These are phyloP conservation scores for Suhomyces guaymorum DNA, from an alignment of 1,139 yeast species.

Conservation along the genomic window DNA sequence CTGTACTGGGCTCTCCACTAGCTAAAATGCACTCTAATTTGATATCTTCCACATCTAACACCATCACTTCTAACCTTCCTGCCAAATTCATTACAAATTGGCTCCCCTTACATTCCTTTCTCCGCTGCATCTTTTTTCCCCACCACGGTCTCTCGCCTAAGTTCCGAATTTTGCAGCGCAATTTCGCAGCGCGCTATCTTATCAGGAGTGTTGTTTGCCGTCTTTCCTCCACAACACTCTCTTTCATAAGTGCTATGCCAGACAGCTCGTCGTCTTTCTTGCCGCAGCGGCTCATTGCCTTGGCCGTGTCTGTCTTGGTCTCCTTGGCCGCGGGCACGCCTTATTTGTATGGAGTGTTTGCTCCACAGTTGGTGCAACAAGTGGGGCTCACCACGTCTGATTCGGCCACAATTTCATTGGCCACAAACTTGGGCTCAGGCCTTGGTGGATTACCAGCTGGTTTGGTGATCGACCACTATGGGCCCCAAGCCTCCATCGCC, in stretches of 20 bases:
- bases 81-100: too few relatives aligned
- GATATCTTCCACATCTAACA: too few relatives aligned
- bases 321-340: constrained; percentile 65
- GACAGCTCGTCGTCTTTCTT: constrained; percentile 7
- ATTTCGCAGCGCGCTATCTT: background rate
- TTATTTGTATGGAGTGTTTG: constrained; percentile 67
- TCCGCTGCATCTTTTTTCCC: too few relatives aligned
- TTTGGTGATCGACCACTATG: constrained; percentile 57
- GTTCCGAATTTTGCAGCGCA: too few relatives aligned
- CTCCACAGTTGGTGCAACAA: constrained; percentile 63
- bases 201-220: background rate
- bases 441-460: constrained; percentile 74
- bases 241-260: background rate
- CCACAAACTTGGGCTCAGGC: constrained; percentile 63
- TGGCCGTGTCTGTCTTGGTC: constrained; percentile 32
- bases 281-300: constrained; percentile 16
- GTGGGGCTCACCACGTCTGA: constrained; percentile 60
- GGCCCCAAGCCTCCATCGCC: constrained; percentile 54
- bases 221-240: background rate
- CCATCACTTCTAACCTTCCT: too few relatives aligned
- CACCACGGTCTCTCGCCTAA: too few relatives aligned
- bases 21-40: too few relatives aligned
- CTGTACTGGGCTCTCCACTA: too few relatives aligned
- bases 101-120: too few relatives aligned
- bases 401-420: constrained; percentile 64